A percentile compares a stretch with the other conserved stretches of the same genome.
Evolutionary conservation across 2,329 filamentous ascomycete species (phyloP).

Genomic region (Aureobasidium namibiae): DNA sequence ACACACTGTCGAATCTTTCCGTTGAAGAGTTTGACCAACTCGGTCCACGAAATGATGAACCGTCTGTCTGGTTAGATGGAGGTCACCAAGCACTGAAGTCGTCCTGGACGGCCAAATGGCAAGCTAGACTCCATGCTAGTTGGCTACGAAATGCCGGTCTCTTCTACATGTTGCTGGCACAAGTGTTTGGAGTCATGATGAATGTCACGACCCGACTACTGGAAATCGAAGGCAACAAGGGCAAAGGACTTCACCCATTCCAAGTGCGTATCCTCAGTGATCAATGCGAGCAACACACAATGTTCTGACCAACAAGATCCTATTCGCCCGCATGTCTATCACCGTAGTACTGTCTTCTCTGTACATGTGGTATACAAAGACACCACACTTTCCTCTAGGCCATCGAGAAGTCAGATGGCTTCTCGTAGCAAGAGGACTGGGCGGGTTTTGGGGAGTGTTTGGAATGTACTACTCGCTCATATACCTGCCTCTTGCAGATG

Average conservation of each 20-base stretch:
- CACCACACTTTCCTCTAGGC: slow-evolving; percentile 64
- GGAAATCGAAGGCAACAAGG: slow-evolving; percentile 58
- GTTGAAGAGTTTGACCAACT: slow-evolving; percentile 27
- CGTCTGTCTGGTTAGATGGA: slow-evolving; percentile 1
- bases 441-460: slow-evolving; percentile 69
- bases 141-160: slow-evolving; percentile 66
- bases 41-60: slow-evolving; percentile 8
- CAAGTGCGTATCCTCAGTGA: slow-evolving; percentile 42
- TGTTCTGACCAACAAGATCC: slow-evolving; percentile 40
- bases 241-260: slow-evolving; percentile 68
- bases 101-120: slow-evolving; percentile 22
- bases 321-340: slow-evolving; percentile 71
- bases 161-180: slow-evolving; percentile 62
- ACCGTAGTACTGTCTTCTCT: slow-evolving; percentile 57
- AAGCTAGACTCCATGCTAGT: slow-evolving; percentile 27
- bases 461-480: slow-evolving; percentile 67
- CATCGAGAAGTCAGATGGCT: slow-evolving; percentile 57
- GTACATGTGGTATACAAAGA: slow-evolving; percentile 66
- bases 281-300: not conserved
- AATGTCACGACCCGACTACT: slow-evolving; percentile 71
- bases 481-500: slow-evolving; percentile 78
- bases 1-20: slow-evolving; percentile 33
- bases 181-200: slow-evolving; percentile 79
- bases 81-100: not conserved
- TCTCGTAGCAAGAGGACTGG: slow-evolving; percentile 58